Percentiles rank a stretch among this genome's conserved stretches.
These are phyloP conservation scores for Scheffersomyces segobiensis DNA, from an alignment of 1,139 yeast genomes.

Conservation along the genomic window DNA sequence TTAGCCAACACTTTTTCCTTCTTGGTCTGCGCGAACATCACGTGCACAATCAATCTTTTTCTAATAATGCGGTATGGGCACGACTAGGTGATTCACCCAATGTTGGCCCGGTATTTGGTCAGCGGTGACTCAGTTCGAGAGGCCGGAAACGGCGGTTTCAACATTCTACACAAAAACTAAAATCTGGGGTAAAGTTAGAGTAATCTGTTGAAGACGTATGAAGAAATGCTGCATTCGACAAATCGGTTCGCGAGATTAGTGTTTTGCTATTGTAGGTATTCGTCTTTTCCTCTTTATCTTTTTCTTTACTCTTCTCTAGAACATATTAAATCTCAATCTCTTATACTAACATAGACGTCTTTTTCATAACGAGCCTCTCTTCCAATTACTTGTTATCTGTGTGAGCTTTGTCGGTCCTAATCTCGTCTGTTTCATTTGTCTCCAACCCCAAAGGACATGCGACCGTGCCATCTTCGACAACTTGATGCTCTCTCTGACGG, in stretches of 20 bases:
- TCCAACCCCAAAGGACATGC: background rate
- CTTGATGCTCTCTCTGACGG: background rate
- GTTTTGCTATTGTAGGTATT: background rate
- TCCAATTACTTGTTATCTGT: background rate
- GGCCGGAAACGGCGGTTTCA: background rate
- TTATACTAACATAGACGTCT: no score
- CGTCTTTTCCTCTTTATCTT: background rate
- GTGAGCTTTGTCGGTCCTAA: background rate
- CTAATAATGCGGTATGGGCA: background rate
- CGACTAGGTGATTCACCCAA: background rate
- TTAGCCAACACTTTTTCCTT: background rate
- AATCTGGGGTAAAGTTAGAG: background rate
- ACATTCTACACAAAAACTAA: background rate
- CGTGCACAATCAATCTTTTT: background rate
- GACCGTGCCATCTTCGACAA: background rate
- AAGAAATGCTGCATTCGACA: background rate
- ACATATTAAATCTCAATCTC: background rate
- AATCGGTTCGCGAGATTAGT: background rate
- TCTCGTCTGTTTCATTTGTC: background rate
- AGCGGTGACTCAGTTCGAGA: background rate
- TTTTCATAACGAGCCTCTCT: background rate
- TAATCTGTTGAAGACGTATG: background rate
- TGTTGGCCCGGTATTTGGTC: background rate
- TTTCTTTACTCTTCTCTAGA: background rate
- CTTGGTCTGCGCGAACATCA: background rate